Conservation (phyloP, 1,139 yeast species). For the Geotrichum australiense region DNA sequence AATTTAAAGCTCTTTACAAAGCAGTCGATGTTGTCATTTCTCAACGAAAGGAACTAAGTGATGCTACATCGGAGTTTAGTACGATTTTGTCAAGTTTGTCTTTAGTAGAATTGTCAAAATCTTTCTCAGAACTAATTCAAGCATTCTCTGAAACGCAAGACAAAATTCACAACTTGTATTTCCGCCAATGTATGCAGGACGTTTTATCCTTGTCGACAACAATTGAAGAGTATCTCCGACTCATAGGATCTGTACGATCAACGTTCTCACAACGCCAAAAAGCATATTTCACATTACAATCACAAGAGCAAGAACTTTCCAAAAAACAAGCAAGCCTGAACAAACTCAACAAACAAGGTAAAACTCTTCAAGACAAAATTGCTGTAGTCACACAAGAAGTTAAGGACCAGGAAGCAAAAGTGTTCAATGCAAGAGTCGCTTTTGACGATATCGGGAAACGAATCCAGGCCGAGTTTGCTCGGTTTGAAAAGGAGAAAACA, state of each 20-base stretch:
- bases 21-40: constrained; percentile 68
- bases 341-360: constrained; percentile 48
- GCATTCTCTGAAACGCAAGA: constrained; percentile 67
- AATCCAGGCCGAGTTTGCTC: constrained; percentile 60
- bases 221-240: constrained; percentile 77
- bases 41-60: constrained; percentile 69
- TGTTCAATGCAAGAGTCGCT: constrained; percentile 47
- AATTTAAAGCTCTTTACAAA: constrained; percentile 60
- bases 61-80: constrained; percentile 59
- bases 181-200: constrained; percentile 78
- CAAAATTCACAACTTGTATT: constrained; percentile 66
- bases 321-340: constrained; percentile 46
- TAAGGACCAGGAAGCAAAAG: constrained; percentile 51
- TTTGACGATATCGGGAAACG: constrained; percentile 57
- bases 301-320: constrained; percentile 44
- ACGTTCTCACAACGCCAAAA: constrained; percentile 72
- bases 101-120: constrained; percentile 66
- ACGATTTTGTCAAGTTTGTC: constrained; percentile 51
- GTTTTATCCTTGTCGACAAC: constrained; percentile 81
- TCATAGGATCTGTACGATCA: constrained; percentile 67
- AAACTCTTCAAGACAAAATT: constrained; percentile 58
- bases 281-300: constrained; percentile 54
- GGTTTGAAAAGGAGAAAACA: constrained; percentile 69
- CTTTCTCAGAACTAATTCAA: constrained; percentile 53
- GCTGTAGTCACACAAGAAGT: constrained; percentile 51